phyloP scores from a whole-genome alignment of 371 early-diverging fungal species.

The Mucor saturninus region DNA sequence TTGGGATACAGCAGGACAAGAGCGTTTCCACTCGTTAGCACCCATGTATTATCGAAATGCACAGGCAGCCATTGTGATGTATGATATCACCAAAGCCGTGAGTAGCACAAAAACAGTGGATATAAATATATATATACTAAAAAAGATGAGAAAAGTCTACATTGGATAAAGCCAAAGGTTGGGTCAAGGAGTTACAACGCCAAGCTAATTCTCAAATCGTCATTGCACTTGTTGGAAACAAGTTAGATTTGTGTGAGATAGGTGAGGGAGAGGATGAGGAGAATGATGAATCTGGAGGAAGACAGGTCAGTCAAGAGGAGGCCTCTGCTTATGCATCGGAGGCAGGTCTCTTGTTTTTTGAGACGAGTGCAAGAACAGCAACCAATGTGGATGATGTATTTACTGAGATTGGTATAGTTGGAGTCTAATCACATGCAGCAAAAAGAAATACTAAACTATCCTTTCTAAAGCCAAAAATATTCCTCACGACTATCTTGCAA shows the following conservation, averaged over 20 bases:
- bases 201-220: slow-evolving; percentile 96
- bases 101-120: slow-evolving; percentile 15
- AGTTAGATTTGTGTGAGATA: slow-evolving; percentile 78
- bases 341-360: slow-evolving; percentile 79
- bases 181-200: slow-evolving; percentile 98
- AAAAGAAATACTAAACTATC: slow-evolving; percentile 3
- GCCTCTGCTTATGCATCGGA: slow-evolving; percentile 84
- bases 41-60: slow-evolving; percentile 99
- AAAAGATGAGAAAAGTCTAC: slow-evolving; percentile 58
- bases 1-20: slow-evolving; percentile 96
- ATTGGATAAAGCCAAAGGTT: slow-evolving; percentile 96
- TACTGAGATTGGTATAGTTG: slow-evolving; percentile 45
- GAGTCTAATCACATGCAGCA: background rate
- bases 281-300: slow-evolving; percentile 3
- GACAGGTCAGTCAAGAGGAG: slow-evolving; percentile 72
- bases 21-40: slow-evolving; percentile 93
- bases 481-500: slow-evolving; percentile 37
- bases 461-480: slow-evolving; percentile 35
- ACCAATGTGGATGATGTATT: slow-evolving; percentile 83
- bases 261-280: slow-evolving; percentile 50
- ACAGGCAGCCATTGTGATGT: slow-evolving; percentile 94
- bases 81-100: slow-evolving; percentile 92
- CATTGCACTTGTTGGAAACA: slow-evolving; percentile 97
- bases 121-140: no score
- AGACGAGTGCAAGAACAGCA: slow-evolving; percentile 89